Percentiles rank a stretch among this genome's conserved stretches.
Conservation (phyloP, 305 asterid species). For the Coffea humblotiana region DNA sequence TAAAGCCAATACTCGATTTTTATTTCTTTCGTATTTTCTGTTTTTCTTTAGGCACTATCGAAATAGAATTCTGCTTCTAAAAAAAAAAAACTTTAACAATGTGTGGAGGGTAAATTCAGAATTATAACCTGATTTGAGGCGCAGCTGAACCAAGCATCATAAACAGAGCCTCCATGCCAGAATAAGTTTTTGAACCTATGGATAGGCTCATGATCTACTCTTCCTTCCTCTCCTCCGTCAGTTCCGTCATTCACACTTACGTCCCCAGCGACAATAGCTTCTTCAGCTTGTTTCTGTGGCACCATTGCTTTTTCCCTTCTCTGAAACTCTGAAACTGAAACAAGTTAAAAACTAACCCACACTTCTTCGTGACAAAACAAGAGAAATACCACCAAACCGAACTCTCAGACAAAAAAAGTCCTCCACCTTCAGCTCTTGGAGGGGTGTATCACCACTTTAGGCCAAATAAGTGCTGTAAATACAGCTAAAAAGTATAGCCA, state of each 20-base stretch:
- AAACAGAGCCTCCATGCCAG: slow-evolving; percentile 65
- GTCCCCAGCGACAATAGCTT: slow-evolving; percentile 38
- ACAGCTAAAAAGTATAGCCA: neutral
- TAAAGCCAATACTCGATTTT: slow-evolving; percentile 2
- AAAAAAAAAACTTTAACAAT: neutral
- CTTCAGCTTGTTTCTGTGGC: slow-evolving; percentile 48
- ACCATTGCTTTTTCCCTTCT: slow-evolving; percentile 30
- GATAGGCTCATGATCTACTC: slow-evolving; percentile 17
- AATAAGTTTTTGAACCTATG: slow-evolving; percentile 37
- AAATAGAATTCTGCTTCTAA: neutral
- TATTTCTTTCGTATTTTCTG: neutral
- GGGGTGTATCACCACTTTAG: neutral
- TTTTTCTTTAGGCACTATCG: neutral
- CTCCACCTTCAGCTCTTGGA: neutral
- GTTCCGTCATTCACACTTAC: slow-evolving; percentile 26
- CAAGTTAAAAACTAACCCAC: neutral
- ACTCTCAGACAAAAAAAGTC: neutral
- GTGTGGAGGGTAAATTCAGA: neutral
- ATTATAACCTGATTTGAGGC: slow-evolving; percentile 53
- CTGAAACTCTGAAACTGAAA: slow-evolving; percentile 14
- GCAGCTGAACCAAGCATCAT: slow-evolving; percentile 67
- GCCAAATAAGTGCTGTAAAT: neutral
- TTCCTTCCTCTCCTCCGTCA: slow-evolving; percentile 27
- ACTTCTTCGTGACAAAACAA: neutral
- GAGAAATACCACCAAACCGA: neutral